Conservation (phyloP, 441 rosid species). For the Lepidium campestre region DNA sequence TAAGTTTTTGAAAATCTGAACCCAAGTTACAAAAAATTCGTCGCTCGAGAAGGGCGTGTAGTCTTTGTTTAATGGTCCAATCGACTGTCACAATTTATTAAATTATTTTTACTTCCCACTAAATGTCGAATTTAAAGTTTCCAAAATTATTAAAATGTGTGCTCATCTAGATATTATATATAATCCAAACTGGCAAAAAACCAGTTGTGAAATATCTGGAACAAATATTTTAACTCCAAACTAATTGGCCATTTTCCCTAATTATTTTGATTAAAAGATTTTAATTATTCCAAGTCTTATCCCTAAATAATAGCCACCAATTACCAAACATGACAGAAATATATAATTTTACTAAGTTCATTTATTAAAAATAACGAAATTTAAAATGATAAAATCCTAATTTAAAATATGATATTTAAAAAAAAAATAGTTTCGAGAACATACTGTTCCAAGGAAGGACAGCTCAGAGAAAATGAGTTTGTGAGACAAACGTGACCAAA, state of each 20-base stretch:
- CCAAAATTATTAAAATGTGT: background rate
- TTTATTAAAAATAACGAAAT: background rate
- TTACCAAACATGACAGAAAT: background rate
- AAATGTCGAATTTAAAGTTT: constrained; percentile 20
- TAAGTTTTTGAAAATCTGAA: constrained; percentile 10
- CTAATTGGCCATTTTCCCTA: background rate
- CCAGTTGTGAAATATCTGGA: background rate
- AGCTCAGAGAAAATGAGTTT: background rate
- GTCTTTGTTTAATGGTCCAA: constrained; percentile 11
- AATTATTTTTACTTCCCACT: background rate
- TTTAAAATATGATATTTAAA: background rate
- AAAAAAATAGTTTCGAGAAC: background rate
- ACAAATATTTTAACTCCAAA: background rate
- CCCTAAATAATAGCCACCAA: no score
- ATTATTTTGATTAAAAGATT: background rate
- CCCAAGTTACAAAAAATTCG: constrained; percentile 28
- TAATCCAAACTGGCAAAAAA: background rate
- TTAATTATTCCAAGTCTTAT: background rate
- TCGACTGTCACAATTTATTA: constrained; percentile 18
- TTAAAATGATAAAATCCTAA: background rate
- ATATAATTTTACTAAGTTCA: background rate
- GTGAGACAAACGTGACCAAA: constrained; percentile 14
- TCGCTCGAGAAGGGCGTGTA: constrained; percentile 13
- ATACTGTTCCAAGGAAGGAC: background rate
- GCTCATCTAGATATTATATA: background rate